These are phyloP conservation scores for Fulvia fulva DNA, from an alignment of 2,329 filamentous ascomycete genomes.

Conservation along the genomic window DNA sequence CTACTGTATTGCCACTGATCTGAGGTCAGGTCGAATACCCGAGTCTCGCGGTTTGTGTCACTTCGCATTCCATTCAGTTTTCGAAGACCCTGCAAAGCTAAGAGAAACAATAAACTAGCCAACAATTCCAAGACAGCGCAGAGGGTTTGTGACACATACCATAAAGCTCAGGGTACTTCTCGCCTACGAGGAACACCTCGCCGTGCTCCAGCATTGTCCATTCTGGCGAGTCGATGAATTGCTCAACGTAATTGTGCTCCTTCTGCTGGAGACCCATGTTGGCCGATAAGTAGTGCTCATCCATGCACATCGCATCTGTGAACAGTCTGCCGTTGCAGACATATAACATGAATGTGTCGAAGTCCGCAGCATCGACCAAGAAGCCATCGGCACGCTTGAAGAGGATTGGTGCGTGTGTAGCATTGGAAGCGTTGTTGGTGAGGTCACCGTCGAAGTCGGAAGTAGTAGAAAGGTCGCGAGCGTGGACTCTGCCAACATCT, in stretches of 20 bases:
- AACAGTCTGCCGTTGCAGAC: not conserved
- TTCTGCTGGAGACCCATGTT: not conserved
- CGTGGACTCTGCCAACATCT: not conserved
- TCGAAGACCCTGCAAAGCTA: not conserved
- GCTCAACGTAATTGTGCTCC: no score
- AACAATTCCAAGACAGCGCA: no score
- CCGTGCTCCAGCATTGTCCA: not conserved
- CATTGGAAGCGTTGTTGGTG: not conserved
- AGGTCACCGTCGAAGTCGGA: not conserved
- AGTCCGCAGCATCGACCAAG: not conserved
- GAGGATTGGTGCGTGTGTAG: not conserved
- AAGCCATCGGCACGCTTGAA: not conserved
- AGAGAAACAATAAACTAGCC: not conserved
- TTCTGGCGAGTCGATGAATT: not conserved
- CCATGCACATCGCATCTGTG: not conserved
- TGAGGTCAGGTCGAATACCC: not conserved
- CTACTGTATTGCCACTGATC: not conserved
- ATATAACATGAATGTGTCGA: not conserved
- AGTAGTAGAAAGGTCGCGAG: not conserved
- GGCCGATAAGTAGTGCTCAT: not conserved
- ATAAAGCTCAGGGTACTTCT: no score
- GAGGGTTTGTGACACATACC: no score
- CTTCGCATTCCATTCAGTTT: not conserved
- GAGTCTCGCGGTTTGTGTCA: not conserved
- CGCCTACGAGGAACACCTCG: no score